These are phyloP conservation scores for Trichocladium antarcticum DNA, from an alignment of 495 filamentous ascomycete species.

Conservation along the genomic window DNA sequence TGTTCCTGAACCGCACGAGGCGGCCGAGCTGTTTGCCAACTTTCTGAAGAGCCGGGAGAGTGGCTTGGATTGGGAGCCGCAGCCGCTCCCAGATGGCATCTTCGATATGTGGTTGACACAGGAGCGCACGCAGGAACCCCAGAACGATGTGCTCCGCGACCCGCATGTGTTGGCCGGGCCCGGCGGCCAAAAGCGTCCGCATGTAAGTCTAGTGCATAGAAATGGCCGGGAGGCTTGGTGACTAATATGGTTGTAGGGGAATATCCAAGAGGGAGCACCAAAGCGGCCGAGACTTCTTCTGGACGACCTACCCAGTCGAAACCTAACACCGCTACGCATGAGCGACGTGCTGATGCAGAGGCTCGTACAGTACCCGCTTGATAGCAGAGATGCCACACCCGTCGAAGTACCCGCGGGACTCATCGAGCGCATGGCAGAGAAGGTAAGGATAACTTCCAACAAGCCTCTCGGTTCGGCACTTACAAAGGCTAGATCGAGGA, in stretches of 20 bases:
- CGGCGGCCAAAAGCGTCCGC: slow-evolving; percentile 28
- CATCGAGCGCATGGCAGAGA: slow-evolving; percentile 27
- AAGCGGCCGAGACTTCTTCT: slow-evolving; percentile 17
- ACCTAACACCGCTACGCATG: slow-evolving; percentile 9
- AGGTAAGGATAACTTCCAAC: slow-evolving; percentile 15
- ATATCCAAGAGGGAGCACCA: slow-evolving; percentile 18
- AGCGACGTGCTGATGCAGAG: slow-evolving; percentile 21
- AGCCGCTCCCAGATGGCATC: slow-evolving; percentile 26
- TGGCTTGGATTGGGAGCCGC: slow-evolving; percentile 27
- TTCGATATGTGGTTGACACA: slow-evolving; percentile 27
- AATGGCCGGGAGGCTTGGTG: not conserved
- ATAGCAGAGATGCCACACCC: not conserved
- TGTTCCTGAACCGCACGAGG: slow-evolving; percentile 22
- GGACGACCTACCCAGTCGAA: slow-evolving; percentile 6
- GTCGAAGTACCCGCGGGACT: slow-evolving; percentile 27
- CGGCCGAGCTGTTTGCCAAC: slow-evolving; percentile 29
- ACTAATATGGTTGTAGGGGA: slow-evolving; percentile 15
- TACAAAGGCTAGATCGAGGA: slow-evolving; percentile 19
- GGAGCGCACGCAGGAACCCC: slow-evolving; percentile 6
- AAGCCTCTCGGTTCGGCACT: not conserved
- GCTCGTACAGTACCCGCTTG: slow-evolving; percentile 4
- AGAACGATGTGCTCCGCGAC: not conserved
- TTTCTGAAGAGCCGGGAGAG: slow-evolving; percentile 23
- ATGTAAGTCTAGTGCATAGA: slow-evolving; percentile 20
- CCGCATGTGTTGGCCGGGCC: slow-evolving; percentile 7